Evolutionary conservation across 2,329 filamentous ascomycete species (phyloP).

Genomic region (Colletotrichum shisoi): DNA sequence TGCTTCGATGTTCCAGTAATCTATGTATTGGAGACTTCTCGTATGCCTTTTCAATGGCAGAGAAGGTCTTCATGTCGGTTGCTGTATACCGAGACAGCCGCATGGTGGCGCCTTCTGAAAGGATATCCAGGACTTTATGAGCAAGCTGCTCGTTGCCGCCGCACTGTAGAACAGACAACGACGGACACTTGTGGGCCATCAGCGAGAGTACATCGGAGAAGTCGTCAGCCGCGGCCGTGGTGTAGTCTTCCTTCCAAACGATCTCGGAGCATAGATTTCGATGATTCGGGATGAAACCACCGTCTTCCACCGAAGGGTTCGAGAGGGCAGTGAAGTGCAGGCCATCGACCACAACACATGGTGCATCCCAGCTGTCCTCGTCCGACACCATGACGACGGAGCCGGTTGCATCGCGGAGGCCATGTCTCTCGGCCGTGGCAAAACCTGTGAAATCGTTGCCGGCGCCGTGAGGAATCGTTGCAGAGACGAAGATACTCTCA

Average conservation of each 20-base stretch:
- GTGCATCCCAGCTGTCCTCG: conserved; percentile 45
- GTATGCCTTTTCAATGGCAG: conserved; percentile 22
- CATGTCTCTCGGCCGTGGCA: conserved; percentile 49
- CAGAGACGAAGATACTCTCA: conserved; percentile 57
- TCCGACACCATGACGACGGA: conserved; percentile 53
- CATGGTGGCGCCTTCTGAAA: conserved; percentile 45
- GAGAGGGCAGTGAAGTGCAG: conserved; percentile 55
- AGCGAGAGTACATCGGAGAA: conserved; percentile 46
- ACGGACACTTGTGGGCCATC: conserved; percentile 53
- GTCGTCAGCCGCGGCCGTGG: conserved; percentile 41
- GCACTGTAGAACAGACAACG: conserved; percentile 51
- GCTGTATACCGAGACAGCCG: conserved; percentile 49
- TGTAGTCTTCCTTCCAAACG: conserved; percentile 55
- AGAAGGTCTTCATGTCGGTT: conserved; percentile 35
- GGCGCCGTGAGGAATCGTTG: conserved; percentile 46
- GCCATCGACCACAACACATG: conserved; percentile 56
- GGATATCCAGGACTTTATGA: conserved; percentile 42
- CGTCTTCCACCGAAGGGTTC: conserved; percentile 41
- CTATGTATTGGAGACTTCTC: conserved; percentile 38
- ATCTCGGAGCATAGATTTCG: conserved; percentile 60
- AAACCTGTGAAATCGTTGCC: conserved; percentile 53
- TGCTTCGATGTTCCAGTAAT: conserved; percentile 45
- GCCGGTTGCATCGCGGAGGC: conserved; percentile 52
- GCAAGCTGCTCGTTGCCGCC: conserved; percentile 44
- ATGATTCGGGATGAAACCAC: conserved; percentile 57